Base-by-base conservation (phyloP, 352 stramenopile species). In the Aphanomyces invadans region DNA sequence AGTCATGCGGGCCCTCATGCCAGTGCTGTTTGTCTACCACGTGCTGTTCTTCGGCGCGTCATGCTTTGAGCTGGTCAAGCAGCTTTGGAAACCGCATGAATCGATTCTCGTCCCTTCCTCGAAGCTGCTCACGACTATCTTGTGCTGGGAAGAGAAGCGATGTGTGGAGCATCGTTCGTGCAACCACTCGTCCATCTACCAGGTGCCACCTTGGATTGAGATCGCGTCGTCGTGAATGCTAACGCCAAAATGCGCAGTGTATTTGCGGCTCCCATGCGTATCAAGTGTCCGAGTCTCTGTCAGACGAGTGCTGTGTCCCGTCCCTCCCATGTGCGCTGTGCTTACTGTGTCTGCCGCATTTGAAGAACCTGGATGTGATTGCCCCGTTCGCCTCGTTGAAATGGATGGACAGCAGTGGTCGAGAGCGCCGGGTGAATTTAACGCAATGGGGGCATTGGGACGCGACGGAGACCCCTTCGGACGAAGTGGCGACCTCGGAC, bases 121-220 rank as follows among this genome's bases (percentile, higher is more conserved):
- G 2, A 9, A 10, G 25, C 31, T 19, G 0, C 36, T 64, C 3
- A 38, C 55, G 7, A 3, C 36, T 5, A 11, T 64, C 25, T 51
- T 64, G 17, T 46, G 36, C 39, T 64, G 55, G 55, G 55, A 64
- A 29, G 55, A 64, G 33, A 64, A 36, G n/a, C 55, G 55, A n/a
- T 57, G 49, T 33, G 12, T 19, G 4, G 25, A n/a, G 36, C 7
- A 7, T 7, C 36, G 15, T 15, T 42, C 36, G 10, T 11, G 10
- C n/a, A 11, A 31, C 21, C 29, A 19, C 25, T 38, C 15, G 15
- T 5, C 19, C 19, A 29, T 26, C 21, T 57, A 57, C 23, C 49
- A 57, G 23, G 49, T 57, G 29, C 5, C 36, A 25, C 21, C 12
- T 52, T 52, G 9, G 12, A n/a, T n/a, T n/a, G n/a, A n/a, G n/a